Percentiles rank a stretch among this genome's conserved stretches.
Conservation (phyloP, 495 filamentous ascomycete genomes). For the Apodospora peruviana region DNA sequence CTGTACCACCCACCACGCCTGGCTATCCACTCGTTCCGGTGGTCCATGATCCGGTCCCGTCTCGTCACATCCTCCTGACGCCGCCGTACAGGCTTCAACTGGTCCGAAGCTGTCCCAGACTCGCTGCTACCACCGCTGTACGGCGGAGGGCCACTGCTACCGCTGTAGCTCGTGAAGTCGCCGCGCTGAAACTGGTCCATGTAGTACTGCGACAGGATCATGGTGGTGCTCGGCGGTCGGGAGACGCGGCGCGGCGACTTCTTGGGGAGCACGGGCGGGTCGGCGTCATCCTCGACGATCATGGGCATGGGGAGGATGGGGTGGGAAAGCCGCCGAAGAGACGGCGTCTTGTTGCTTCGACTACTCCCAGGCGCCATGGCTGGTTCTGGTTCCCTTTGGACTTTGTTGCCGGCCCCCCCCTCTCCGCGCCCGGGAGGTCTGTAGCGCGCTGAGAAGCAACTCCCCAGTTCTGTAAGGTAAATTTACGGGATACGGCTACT, state of each 20-base stretch:
- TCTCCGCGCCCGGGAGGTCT: neutral
- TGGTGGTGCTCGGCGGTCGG: neutral
- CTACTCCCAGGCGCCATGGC: conserved; percentile 19
- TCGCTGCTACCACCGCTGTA: no score
- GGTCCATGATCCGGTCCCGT: neutral
- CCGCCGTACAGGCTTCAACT: neutral
- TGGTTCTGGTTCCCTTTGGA: neutral
- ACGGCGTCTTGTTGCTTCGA: neutral
- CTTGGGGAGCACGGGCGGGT: conserved; percentile 3
- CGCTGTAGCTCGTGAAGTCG: no score
- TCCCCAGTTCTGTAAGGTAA: no score
- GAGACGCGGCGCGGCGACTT: conserved; percentile 9
- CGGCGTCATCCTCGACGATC: conserved; percentile 13
- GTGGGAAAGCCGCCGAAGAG: conserved; percentile 7
- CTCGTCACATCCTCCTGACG: neutral
- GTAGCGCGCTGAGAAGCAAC: neutral
- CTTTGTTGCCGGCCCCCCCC: no score
- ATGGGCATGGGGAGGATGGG: conserved; percentile 9
- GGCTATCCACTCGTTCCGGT: conserved; percentile 7
- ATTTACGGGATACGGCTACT: no score
- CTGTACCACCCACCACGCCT: conserved; percentile 38
- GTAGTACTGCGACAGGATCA: no score
- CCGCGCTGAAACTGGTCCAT: no score
- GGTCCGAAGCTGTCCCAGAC: no score
- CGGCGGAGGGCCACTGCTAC: no score